Base-by-base conservation (phyloP, 2,329 filamentous ascomycete genomes). In the Calonectria honghensis region DNA sequence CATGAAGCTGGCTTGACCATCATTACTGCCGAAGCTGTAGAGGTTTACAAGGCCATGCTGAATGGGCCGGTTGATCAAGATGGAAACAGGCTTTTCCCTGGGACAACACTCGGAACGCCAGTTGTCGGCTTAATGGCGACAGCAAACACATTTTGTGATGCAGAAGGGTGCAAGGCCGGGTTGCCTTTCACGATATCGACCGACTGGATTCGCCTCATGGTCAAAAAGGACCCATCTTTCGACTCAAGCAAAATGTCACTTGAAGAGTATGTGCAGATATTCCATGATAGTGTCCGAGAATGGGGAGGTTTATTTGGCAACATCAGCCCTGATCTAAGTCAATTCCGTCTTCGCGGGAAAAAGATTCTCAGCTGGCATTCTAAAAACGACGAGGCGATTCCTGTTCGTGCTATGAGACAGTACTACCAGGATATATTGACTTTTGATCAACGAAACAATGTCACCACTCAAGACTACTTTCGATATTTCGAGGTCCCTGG, bases 401-500 rank as follows among this genome's bases (percentile, higher is more conserved):
- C 61, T 16, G 13, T 70, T 13, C 50, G 27, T 7, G 52, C 41
- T 7, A 70, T 63, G 57, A 24, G 54, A 10, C 31, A 39, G 13
- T 70, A 52, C 31, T 70, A 64, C 31, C n/a, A 70, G 4, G 24
- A 24, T 3, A 35, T 70, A 4, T 1, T 29, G 10, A 7, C 20
- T 18, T 24, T 52, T 18, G 68, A 70, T 31, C 10, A 20, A n/a
- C n/a, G 18, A 7, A 18, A n/a, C 1, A 31, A 57, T 2, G n/a
- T 65, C 0, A 59, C 48, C 13, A 69, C 73, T 3, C 11, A 39
- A 9, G 24, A 37, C 13, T 74, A 74, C 37, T 74, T 65, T 16
- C 73, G 69, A 1, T 72, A 51, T 41, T 74, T 72, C 6, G 69
- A 72, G 29, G 32, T 69, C 6, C 69, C 73, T 4, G 73, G 73